Conservation (phyloP, 345 rosid genomes). For the Iberis pinnata region DNA sequence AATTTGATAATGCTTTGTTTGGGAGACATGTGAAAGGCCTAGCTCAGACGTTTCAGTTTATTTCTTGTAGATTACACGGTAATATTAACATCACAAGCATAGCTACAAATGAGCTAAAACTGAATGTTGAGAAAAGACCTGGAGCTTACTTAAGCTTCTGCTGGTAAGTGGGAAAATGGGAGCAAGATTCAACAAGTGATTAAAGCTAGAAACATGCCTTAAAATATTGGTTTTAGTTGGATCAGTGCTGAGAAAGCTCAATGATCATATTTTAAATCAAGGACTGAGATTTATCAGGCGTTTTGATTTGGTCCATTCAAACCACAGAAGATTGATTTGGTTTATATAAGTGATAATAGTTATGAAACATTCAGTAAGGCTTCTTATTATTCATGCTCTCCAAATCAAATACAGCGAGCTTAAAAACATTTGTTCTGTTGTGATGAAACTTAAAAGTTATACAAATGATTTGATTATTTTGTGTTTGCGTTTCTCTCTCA, state of each 20-base stretch:
- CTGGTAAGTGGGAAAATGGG: too few species aligned
- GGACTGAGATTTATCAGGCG: background rate
- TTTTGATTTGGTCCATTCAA: background rate
- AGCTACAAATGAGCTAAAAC: conserved; percentile 67
- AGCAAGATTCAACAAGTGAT: too few species aligned
- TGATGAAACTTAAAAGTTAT: conserved; percentile 13
- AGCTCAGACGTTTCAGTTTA: conserved; percentile 86
- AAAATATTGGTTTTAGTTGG: too few species aligned
- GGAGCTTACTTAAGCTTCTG: conserved; percentile 57
- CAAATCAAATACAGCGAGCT: conserved; percentile 6
- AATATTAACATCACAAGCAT: conserved; percentile 51
- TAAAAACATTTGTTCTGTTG: conserved; percentile 18
- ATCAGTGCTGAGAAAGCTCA: too few species aligned
- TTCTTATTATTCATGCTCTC: conserved; percentile 4
- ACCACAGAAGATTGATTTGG: too few species aligned
- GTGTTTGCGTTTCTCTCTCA: conserved; percentile 1
- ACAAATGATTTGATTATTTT: conserved; percentile 17
- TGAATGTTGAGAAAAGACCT: conserved; percentile 57
- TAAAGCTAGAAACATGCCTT: too few species aligned
- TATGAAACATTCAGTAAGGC: conserved; percentile 2
- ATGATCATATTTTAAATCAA: too few species aligned
- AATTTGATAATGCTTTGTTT: conserved; percentile 56
- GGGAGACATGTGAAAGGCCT: conserved; percentile 60
- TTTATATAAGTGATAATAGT: background rate
- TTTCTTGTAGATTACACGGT: conserved; percentile 66